Evolutionary conservation across 345 rosid genomes (phyloP), one percentile per base, ranked within the genome.

Genomic region (Populus nigra): DNA sequence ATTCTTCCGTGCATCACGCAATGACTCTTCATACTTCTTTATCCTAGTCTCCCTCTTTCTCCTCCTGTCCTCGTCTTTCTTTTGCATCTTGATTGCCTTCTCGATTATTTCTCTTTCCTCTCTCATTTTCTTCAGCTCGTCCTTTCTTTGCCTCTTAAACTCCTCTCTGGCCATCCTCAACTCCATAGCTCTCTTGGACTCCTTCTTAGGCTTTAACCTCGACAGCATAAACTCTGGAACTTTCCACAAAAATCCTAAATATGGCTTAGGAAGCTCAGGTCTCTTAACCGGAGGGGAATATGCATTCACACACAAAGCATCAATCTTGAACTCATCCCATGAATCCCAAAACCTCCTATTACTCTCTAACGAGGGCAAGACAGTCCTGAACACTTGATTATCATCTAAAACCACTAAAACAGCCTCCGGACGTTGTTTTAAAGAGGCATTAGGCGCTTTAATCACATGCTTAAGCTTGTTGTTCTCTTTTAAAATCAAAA

Each of bases 371-470:
- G 93, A 91, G 45, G 97, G 98, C 73, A 94, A 82, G 66, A 92
- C 98, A 41, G 94, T 94, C 76, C 97, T 90, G 16, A 90, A 76
- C 77, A 94, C 96, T 65, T 81, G 84, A 85, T 93, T 90, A 85
- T 92, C 96, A 78, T 90, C 97, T 73, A 94, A 81, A 75, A 94
- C 98, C 7, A 92, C 91, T 76, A 94, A 81, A 68, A 94, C 91
- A 38, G 92, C 84, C 77, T 92, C 94, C 9, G 85, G 80, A 62
- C 76, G 84, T 70, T 86, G 86, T 78, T 86, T 72, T 72, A 91
- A 84, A 73, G 76, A 72, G 18, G 80, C 86, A 74, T 85, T 77
- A 20, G 93, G 83, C 5, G 93, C 86, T 78, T 91, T 94, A 82
- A 94, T 92, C 20, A 94, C 82, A 81, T 91, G 98, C 74, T 90